These are phyloP conservation scores for Erigeron philadelphicus DNA, from an alignment of 140 eudicot genomes.

Conservation along the genomic window DNA sequence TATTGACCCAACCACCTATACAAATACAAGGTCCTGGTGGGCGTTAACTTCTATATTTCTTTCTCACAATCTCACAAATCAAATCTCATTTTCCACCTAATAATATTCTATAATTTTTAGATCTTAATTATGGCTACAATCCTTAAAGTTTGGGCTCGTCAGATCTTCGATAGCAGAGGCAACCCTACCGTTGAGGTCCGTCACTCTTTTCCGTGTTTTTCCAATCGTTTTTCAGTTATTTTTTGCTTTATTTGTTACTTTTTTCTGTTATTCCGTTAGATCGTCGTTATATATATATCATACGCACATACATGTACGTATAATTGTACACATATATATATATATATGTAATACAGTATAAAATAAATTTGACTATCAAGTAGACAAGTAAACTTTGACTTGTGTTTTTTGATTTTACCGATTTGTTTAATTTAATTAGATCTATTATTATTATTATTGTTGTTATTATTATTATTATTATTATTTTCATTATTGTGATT, in stretches of 20 bases:
- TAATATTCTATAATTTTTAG: constrained; percentile 14
- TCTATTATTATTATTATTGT: background rate
- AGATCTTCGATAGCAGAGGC: constrained; percentile 99
- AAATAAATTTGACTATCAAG: background rate
- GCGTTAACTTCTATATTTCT: background rate
- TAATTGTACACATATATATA: too few relatives aligned
- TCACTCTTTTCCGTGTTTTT: background rate
- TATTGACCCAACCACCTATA: constrained; percentile 31
- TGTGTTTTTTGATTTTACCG: constrained; percentile 13
- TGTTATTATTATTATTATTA: too few relatives aligned
- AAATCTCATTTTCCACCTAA: constrained; percentile 22
- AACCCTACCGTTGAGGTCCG: constrained; percentile 96
- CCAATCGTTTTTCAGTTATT: background rate
- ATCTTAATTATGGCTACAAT: constrained; percentile 66
- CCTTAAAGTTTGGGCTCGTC: constrained; percentile 69
- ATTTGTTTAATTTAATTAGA: background rate
- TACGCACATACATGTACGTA: too few relatives aligned
- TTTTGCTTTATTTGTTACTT: background rate
- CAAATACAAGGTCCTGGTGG: constrained; percentile 25
- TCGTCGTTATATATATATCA: too few relatives aligned
- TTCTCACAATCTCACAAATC: background rate
- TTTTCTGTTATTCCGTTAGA: too few relatives aligned
- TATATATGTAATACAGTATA: too few relatives aligned
- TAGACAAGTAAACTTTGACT: constrained; percentile 1
- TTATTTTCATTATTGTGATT: background rate